These are phyloP conservation scores for Bromus sterilis DNA, from an alignment of 176 grass and related monocot species.

Conservation along the genomic window DNA sequence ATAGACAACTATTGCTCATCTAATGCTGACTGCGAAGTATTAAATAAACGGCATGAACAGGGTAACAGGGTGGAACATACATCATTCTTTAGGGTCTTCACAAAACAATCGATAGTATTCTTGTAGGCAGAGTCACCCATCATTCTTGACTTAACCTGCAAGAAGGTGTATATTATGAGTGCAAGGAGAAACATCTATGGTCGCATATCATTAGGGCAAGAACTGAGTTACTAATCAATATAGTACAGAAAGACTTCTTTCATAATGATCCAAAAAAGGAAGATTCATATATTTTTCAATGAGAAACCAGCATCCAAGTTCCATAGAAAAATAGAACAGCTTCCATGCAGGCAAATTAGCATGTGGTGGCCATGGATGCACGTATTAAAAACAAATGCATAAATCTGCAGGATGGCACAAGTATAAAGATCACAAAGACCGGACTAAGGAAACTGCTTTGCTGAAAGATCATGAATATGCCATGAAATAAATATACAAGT, in stretches of 20 bases:
- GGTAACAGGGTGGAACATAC: constrained; percentile 38
- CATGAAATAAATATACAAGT: neutral
- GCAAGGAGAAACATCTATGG: neutral
- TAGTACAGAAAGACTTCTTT: neutral
- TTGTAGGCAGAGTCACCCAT: constrained; percentile 94
- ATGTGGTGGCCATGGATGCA: neutral
- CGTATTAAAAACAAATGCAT: neutral
- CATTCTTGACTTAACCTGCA: constrained; percentile 97
- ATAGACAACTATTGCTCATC: neutral
- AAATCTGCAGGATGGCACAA: neutral
- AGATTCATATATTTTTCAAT: neutral
- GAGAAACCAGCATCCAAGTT: neutral
- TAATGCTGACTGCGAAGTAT: neutral
- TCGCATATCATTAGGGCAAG: neutral
- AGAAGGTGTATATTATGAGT: constrained; percentile 9
- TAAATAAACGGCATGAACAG: neutral
- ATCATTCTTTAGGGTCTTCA: constrained; percentile 95
- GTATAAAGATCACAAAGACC: neutral
- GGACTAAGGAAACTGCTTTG: neutral
- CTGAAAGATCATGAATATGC: neutral
- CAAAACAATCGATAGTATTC: constrained; percentile 84
- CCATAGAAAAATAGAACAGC: neutral
- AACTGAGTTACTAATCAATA: neutral
- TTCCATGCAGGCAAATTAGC: neutral
- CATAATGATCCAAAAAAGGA: constrained; percentile 1